Evolutionary conservation across 140 eudicot genomes (phyloP), one percentile per base, ranked within the genome.

Genomic region (Ambrosia hybrid): DNA sequence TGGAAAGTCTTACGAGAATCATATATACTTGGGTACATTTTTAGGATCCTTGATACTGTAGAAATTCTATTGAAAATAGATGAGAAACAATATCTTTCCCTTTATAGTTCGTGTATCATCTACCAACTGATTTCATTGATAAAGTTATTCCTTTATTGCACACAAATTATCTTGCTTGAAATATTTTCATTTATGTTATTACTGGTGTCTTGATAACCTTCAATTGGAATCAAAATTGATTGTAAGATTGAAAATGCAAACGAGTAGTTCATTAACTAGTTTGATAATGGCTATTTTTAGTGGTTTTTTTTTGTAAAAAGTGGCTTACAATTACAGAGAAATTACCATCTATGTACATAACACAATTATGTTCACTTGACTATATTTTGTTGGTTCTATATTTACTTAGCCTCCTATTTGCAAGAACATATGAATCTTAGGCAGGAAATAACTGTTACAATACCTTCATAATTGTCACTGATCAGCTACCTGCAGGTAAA

Each of bases 401-500:
- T 51, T 60, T 60, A 72, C 67, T 14, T 48, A n/a, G 52, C 55
- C 63, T 12, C 36, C 73, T 63, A 6, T 61, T 77, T 41, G 59
- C 45, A 8, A 46, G 14, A 48, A 2, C 53, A 48, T 48, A 2
- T 10, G 53, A 48, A 48, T 48, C 53, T 48, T 48, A 48, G 53
- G 48, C 70, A 34, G 53, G 53, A 67, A 33, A 7, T 16, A 36
- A 4, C 46, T 65, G 61, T 76, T 52, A 55, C 11, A 39, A 4
- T 61, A 39, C 12, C 51, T 67, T 67, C 60, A 57, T 30, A 51
- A 74, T 67, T 65, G 57, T 53, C 26, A 60, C 53, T 66, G 51
- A 37, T 59, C 52, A 75, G 73, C 78, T 71, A 34, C 71, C 63
- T 91, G 84, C 88, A 88, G 97, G 97, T 39, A 92, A 92, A 73